phyloP scores from a whole-genome alignment of 805 yeast genomes.

The Hanseniaspora valbyensis region DNA sequence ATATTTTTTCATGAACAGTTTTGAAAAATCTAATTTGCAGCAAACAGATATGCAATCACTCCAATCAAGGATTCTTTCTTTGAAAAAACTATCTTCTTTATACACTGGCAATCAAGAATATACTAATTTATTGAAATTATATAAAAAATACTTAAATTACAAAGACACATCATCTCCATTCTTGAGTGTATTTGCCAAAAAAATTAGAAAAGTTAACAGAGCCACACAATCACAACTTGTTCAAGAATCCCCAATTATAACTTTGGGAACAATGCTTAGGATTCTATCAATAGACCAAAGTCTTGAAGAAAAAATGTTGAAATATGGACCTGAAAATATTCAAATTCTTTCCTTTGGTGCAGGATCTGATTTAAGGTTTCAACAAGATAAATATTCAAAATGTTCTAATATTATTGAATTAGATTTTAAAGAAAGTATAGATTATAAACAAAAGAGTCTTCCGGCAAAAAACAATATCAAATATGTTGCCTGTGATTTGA shows the following conservation, averaged over 20 bases:
- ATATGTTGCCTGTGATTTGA: background rate
- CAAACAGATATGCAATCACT: slow-evolving; percentile 10
- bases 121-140: background rate
- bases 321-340: background rate
- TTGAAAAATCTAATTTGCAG: slow-evolving; percentile 1
- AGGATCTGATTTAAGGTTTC: slow-evolving; percentile 13
- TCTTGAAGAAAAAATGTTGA: background rate
- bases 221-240: background rate
- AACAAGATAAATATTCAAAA: background rate
- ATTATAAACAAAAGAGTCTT: background rate
- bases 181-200: slow-evolving; percentile 4
- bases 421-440: slow-evolving; percentile 4
- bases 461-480: background rate
- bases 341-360: slow-evolving; percentile 9
- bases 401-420: background rate
- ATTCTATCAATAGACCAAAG: slow-evolving; percentile 6
- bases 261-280: slow-evolving; percentile 9
- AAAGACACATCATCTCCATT: background rate
- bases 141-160: background rate
- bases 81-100: background rate
- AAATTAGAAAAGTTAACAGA: slow-evolving; percentile 3
- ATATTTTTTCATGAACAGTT: background rate
- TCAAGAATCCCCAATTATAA: slow-evolving; percentile 13
- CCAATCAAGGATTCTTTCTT: slow-evolving; percentile 1
- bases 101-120: slow-evolving; percentile 1